Conservation (phyloP, 2,329 filamentous ascomycete genomes). For the Epichloe typhina region DNA sequence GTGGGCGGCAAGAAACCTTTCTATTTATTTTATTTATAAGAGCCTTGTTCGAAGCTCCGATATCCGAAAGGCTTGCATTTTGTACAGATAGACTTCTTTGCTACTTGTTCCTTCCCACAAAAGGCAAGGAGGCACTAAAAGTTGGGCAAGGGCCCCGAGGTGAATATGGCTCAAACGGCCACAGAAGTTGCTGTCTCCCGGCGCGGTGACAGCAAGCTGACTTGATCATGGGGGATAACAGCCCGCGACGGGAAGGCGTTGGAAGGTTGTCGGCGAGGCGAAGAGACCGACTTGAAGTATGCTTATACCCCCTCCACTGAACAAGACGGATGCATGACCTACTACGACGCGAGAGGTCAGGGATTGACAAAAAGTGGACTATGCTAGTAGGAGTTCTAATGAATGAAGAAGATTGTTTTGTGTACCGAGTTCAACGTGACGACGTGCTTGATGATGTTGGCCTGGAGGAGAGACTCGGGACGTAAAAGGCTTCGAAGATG, state of each 20-base stretch:
- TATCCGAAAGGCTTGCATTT: slow-evolving; percentile 16
- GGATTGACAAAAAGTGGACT: slow-evolving; percentile 19
- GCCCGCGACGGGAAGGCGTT: slow-evolving; percentile 21
- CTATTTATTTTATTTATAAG: background rate
- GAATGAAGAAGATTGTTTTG: slow-evolving; percentile 9
- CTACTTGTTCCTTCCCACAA: slow-evolving; percentile 21
- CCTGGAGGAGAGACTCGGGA: background rate
- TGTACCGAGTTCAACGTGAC: background rate
- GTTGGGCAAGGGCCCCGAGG: slow-evolving; percentile 16
- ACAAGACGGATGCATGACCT: slow-evolving; percentile 17
- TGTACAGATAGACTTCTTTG: slow-evolving; percentile 30
- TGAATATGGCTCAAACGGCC: slow-evolving; percentile 11
- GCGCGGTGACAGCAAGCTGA: slow-evolving; percentile 2
- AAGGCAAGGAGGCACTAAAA: slow-evolving; percentile 21
- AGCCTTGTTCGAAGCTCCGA: background rate
- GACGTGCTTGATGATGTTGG: background rate
- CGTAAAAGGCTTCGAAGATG: too few relatives aligned
- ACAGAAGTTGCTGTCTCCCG: slow-evolving; percentile 1
- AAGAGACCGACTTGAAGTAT: slow-evolving; percentile 21
- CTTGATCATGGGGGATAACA: background rate
- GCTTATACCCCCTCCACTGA: slow-evolving; percentile 25
- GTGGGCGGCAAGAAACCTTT: slow-evolving; percentile 2
- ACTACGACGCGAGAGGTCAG: slow-evolving; percentile 22
- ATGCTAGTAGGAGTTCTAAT: slow-evolving; percentile 23
- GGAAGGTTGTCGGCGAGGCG: slow-evolving; percentile 23